Conservation (phyloP, 1,139 yeast species). For the Candida sanyaensis region DNA sequence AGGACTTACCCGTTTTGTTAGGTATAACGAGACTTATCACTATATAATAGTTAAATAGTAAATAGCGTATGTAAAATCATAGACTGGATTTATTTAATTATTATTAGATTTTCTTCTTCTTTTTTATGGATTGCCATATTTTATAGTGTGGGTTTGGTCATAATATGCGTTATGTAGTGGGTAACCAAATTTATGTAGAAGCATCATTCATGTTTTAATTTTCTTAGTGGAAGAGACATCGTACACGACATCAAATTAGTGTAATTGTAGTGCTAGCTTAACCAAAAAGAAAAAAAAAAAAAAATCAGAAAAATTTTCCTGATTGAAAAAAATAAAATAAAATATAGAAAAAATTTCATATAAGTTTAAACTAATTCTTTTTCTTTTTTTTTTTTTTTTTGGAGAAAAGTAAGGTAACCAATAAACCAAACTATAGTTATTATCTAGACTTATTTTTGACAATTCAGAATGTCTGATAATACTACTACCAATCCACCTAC, state of each 20-base stretch:
- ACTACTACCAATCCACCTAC: constrained; percentile 4
- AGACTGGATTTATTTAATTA: too few species aligned
- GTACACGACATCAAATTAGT: neutral
- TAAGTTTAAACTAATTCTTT: neutral
- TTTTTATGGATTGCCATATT: too few species aligned
- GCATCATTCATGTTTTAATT: neutral
- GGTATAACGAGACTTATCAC: too few species aligned
- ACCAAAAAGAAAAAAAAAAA: neutral
- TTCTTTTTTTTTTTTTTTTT: neutral
- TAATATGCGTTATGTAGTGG: neutral
- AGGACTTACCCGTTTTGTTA: too few species aligned
- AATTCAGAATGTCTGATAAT: constrained; percentile 6
- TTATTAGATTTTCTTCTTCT: too few species aligned
- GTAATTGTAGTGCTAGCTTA: neutral
- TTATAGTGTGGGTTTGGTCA: too few species aligned
- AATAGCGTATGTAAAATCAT: too few species aligned
- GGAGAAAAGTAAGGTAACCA: neutral
- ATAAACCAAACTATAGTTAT: constrained; percentile 2
- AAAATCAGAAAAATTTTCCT: constrained; percentile 5
- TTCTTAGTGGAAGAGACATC: neutral
- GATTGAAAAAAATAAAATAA: constrained; percentile 3
- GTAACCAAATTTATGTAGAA: neutral
- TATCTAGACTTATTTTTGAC: constrained; percentile 2
- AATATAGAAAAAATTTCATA: constrained; percentile 2
- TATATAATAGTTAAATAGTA: too few species aligned